These are phyloP conservation scores for Yarrowia hollandica DNA, from an alignment of 805 yeast genomes.

Conservation along the genomic window DNA sequence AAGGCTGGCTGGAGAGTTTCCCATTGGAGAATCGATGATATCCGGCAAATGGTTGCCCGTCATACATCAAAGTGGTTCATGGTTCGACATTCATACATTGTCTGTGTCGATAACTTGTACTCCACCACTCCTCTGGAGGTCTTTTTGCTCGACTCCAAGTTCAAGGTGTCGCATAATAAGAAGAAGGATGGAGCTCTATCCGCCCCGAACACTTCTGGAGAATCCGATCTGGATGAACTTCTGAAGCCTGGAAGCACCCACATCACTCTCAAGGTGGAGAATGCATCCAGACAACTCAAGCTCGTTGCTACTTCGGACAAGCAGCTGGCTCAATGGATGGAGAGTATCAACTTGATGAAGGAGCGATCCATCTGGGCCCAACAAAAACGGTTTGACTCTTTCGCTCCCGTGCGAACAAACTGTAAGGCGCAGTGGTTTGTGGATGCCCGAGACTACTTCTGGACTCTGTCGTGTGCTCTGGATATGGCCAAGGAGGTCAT, in stretches of 20 bases:
- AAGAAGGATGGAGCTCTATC: conserved; percentile 31
- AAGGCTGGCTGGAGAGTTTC: conserved; percentile 96
- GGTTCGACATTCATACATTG: conserved; percentile 77
- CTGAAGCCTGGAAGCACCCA: conserved; percentile 20
- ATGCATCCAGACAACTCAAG: conserved; percentile 47
- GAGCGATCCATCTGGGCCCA: conserved; percentile 70
- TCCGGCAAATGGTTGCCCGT: conserved; percentile 84
- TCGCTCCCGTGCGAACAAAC: conserved; percentile 85
- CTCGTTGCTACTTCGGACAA: conserved; percentile 72
- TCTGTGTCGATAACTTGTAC: conserved; percentile 81
- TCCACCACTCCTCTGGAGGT: conserved; percentile 90
- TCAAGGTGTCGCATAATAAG: conserved; percentile 47
- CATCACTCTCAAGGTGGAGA: conserved; percentile 38
- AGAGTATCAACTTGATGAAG: conserved; percentile 69
- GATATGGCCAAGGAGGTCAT: conserved; percentile 92
- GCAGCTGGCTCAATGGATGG: conserved; percentile 78
- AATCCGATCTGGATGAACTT: conserved; percentile 18
- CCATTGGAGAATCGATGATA: conserved; percentile 75
- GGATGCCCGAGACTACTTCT: conserved; percentile 92
- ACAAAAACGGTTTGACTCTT: conserved; percentile 76
- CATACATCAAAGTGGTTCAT: conserved; percentile 92
- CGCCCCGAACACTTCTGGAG: conserved; percentile 6
- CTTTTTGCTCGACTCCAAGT: conserved; percentile 78
- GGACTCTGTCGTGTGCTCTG: conserved; percentile 92
- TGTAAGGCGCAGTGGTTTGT: conserved; percentile 96